Base-by-base conservation (phyloP, 2,329 filamentous ascomycete genomes). In the Claviceps pazoutovae region DNA sequence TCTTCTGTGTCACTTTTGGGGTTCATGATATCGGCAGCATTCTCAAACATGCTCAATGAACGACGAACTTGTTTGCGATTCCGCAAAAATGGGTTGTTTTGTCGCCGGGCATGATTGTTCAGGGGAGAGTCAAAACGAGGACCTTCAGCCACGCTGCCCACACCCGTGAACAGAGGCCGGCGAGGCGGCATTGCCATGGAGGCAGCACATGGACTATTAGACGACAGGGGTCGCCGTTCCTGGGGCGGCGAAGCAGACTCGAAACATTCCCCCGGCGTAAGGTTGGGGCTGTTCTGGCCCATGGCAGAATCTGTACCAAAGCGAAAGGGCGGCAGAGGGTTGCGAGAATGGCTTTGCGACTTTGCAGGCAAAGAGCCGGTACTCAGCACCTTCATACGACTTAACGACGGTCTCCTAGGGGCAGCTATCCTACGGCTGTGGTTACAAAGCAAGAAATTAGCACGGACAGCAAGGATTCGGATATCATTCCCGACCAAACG, bases 31-130 rank as follows among this genome's bases (percentile, higher is more conserved):
- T 97, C 93, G 58, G 80, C 86, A 3, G 90, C 86, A 65, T 86
- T 82, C 71, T 97, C 91, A 69, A 95, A 98, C 93, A 98, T 98
- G 76, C 93, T 97, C 63, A 96, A 72, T 23, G 91, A 95, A 58
- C 93, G 83, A 55, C 93, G 83, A 63, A 91, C 91, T 66, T 93
- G 87, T 64, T 95, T 95, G 58, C 90, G 80, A 45, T 86, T 86
- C 55, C 88, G 82, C 60, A 82, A 73, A 58, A 86, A 79, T 52
- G 78, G 85, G 66, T 83, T 89, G 48, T 79, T 84, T 55, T 72
- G 76, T 58, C 90, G 88, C 56, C 89, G 82, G 52, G 83, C 71
- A 59, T 91, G 84, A 54, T 72, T 74, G 54, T 75, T 76, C 55
- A 85, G 77, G 37, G 90, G 89, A 14, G 89, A 95, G 41, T 84